Percentiles rank a stretch among this genome's conserved stretches.
These are phyloP conservation scores for Hypseocharis bilobata DNA, from an alignment of 441 rosid species.

Conservation along the genomic window DNA sequence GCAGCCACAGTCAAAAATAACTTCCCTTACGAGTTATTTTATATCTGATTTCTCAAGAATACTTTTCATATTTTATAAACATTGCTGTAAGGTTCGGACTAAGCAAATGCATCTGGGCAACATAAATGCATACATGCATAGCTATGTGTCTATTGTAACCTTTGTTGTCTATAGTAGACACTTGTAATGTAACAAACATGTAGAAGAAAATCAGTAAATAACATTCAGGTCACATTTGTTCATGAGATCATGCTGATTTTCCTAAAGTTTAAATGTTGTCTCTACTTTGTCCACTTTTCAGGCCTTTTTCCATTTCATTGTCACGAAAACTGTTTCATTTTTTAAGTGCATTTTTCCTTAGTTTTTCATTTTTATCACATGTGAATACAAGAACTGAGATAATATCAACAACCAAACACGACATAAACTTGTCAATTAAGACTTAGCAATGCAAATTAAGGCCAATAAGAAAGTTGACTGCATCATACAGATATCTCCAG, in stretches of 20 bases:
- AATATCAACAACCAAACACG: background rate
- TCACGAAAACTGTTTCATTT: background rate
- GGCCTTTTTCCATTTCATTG: background rate
- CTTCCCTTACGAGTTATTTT: background rate
- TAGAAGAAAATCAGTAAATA: background rate
- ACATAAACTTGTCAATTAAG: background rate
- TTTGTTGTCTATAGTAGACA: background rate
- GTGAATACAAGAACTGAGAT: background rate
- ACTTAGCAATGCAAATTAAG: background rate
- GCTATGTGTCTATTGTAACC: background rate
- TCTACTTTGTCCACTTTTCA: background rate
- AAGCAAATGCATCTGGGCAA: background rate
- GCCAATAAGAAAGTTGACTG: no score
- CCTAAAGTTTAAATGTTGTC: background rate
- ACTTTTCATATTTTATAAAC: background rate
- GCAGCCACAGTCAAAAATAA: no score
- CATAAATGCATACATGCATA: background rate
- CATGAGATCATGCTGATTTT: background rate
- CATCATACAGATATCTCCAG: no score
- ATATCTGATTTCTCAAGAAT: background rate
- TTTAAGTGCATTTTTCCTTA: no score
- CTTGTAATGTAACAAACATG: background rate
- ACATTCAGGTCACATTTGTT: background rate
- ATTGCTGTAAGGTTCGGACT: background rate
- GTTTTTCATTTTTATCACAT: no score